A percentile compares a stretch with the other conserved stretches of the same genome.
Conservation (phyloP, 2,329 filamentous ascomycete genomes). For the Hymenoscyphus repandus region DNA sequence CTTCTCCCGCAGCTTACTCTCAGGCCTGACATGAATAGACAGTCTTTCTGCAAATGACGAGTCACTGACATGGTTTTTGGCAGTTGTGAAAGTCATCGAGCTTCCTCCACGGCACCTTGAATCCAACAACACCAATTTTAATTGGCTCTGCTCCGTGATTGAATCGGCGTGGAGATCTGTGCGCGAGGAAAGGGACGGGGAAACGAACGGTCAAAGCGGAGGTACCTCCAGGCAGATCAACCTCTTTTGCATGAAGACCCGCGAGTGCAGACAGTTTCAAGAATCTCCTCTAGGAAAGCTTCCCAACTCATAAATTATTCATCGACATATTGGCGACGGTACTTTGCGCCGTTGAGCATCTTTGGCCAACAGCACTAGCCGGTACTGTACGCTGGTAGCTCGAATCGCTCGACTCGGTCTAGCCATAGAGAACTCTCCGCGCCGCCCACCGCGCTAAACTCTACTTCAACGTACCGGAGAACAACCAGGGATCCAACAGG, state of each 20-base stretch:
- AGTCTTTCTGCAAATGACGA: too few relatives aligned
- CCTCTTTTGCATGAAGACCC: constrained; percentile 2
- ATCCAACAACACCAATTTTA: background rate
- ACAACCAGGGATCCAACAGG: background rate
- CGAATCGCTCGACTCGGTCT: background rate
- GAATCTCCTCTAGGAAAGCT: too few relatives aligned
- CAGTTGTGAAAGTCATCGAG: background rate
- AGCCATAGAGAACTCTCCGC: background rate
- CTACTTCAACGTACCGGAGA: background rate
- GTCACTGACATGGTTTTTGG: background rate
- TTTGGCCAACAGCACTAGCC: too few relatives aligned
- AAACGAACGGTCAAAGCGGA: constrained; percentile 3
- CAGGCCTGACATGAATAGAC: too few relatives aligned
- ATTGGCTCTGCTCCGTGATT: background rate
- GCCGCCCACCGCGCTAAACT: background rate
- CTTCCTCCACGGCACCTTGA: background rate
- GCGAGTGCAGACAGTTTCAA: background rate
- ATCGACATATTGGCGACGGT: too few relatives aligned
- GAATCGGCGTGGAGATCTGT: background rate
- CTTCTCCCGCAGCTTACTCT: too few relatives aligned
- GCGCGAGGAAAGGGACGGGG: background rate
- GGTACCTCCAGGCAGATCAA: background rate
- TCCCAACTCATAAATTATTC: too few relatives aligned
- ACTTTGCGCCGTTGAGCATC: background rate
- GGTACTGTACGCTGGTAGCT: too few relatives aligned